These are phyloP conservation scores for Plantago rigida DNA, from an alignment of 305 asterid genomes.

Conservation along the genomic window DNA sequence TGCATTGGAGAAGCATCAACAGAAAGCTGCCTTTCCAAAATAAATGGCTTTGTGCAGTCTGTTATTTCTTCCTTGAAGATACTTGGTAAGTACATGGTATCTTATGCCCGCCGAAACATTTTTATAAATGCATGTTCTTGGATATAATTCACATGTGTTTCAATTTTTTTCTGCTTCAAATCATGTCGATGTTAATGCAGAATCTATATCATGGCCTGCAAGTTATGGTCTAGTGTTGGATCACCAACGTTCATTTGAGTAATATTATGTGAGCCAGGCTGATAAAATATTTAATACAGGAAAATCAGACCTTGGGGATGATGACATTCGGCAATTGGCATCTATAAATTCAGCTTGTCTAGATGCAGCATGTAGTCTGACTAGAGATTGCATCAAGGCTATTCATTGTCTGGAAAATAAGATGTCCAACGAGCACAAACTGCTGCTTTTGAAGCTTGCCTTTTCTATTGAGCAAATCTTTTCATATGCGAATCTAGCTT, in stretches of 20 bases:
- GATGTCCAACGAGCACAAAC: conserved; percentile 48
- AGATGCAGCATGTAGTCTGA: conserved; percentile 50
- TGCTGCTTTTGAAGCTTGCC: conserved; percentile 73
- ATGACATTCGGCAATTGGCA: conserved; percentile 36
- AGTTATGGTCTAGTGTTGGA: conserved; percentile 21
- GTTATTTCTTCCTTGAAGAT: conserved; percentile 43
- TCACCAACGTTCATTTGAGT: conserved; percentile 14
- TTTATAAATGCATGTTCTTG: not conserved
- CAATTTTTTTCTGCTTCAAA: too few species aligned
- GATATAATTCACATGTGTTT: too few species aligned
- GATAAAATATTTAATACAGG: conserved; percentile 42
- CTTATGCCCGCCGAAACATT: conserved; percentile 14
- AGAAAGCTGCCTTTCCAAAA: conserved; percentile 50
- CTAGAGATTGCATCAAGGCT: conserved; percentile 48
- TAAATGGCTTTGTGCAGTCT: conserved; percentile 51
- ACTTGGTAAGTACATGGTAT: conserved; percentile 47
- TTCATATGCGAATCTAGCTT: conserved; percentile 53
- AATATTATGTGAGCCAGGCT: conserved; percentile 15
- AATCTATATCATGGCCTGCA: conserved; percentile 2
- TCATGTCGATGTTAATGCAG: too few species aligned
- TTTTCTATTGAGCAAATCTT: conserved; percentile 55
- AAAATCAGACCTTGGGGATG: conserved; percentile 45
- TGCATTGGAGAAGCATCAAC: conserved; percentile 68
- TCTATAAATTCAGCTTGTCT: conserved; percentile 60
- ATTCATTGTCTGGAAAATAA: conserved; percentile 60